Percentiles rank a stretch among this genome's conserved stretches.
These are phyloP conservation scores for Nemophila menziesii DNA, from an alignment of 257 asterid genomes.

Conservation along the genomic window DNA sequence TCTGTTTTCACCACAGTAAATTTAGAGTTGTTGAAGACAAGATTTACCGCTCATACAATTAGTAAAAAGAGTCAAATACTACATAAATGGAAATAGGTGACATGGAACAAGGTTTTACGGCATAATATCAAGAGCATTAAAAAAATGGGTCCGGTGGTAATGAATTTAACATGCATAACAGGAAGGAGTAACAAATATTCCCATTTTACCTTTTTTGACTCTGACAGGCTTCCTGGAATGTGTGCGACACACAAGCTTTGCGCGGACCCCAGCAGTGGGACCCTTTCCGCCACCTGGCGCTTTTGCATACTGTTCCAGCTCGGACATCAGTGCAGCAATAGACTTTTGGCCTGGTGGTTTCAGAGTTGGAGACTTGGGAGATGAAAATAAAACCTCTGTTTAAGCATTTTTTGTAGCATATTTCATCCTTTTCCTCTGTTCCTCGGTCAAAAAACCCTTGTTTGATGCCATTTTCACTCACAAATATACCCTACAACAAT, in stretches of 20 bases:
- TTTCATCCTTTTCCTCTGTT: slow-evolving; percentile 72
- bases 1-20: too few species aligned
- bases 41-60: too few species aligned
- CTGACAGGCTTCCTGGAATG: too few species aligned
- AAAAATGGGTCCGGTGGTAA: too few species aligned
- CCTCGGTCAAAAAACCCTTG: slow-evolving; percentile 84
- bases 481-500: slow-evolving; percentile 29
- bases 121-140: too few species aligned
- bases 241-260: slow-evolving; percentile 50
- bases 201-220: too few species aligned
- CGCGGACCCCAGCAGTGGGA: slow-evolving; percentile 43
- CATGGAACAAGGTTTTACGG: too few species aligned
- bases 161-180: too few species aligned
- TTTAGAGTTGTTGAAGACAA: too few species aligned
- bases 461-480: slow-evolving; percentile 53
- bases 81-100: too few species aligned
- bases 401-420: slow-evolving; percentile 53
- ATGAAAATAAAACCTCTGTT: slow-evolving; percentile 41
- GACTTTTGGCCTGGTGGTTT: slow-evolving; percentile 32
- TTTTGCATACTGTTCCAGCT: slow-evolving; percentile 53
- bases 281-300: slow-evolving; percentile 63
- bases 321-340: slow-evolving; percentile 29
- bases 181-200: too few species aligned
- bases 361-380: slow-evolving; percentile 52
- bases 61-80: too few species aligned